Evolutionary conservation across 1,139 yeast genomes (phyloP), one percentile per base, ranked within the genome.

Genomic region (Petasospora fabianii): DNA sequence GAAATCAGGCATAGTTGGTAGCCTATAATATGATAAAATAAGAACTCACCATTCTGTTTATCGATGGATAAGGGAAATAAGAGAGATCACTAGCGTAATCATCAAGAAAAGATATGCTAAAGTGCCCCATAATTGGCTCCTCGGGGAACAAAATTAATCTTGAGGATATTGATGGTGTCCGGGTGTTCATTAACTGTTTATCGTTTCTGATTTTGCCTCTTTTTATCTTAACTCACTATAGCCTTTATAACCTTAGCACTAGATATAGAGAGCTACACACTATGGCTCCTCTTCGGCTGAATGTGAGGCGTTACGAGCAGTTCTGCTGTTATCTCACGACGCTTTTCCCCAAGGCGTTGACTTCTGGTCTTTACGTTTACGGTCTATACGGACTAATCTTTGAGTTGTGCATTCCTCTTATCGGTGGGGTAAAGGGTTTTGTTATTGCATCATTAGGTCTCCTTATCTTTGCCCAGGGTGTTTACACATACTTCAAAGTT

Each of bases 341-440:
- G 14, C 54, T 74, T 14, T 76, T 84, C 51, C 95, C 95, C 21
- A 75, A 80, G 46, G 65, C 70, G 0, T 60, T 78, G 27, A 79
- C 81, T 42, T 65, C 75, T 9, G 48, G 61, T 4, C 56, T 78
- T 4, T 61, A 80, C 34, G 46, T 75, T 0, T 84, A 94, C 88
- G 76, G 84, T 0, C 54, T 72, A 20, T 77, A 68, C 48, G 77
- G 71, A 1, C 57, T 69, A 30, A 44, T 62, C 3, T 50, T 52
- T 33, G 53, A 52, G 18, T 44, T 68, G 4, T 51, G 61, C 35
- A 28, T 55, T 6, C 39, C 41, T 12, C 42, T 53, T 19, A 47
- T 55, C 30, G 55, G 56, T 9, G 62, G 63, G 2, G 2, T 38
- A 4, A 14, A 12, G 1, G 58, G 60, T 5, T 27, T 46, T 3